These are phyloP conservation scores for Cystobasidium ongulense DNA, from an alignment of 768 basidiomycete species.

Conservation along the genomic window DNA sequence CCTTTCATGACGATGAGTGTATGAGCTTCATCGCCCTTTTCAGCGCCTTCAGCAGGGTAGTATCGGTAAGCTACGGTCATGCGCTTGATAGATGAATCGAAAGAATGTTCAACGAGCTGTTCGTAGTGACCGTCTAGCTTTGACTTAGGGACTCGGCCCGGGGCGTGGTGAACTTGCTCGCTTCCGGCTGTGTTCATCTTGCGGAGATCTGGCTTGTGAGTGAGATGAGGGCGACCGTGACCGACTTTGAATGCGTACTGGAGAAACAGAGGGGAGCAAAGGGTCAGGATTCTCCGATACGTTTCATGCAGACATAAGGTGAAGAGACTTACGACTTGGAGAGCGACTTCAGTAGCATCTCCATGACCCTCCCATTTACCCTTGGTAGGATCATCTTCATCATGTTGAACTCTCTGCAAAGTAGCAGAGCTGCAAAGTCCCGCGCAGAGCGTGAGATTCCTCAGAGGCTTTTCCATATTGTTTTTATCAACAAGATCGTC, in stretches of 20 bases:
- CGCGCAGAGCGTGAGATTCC: constrained; percentile 45
- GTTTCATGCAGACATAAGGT: no score
- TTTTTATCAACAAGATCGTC: constrained; percentile 42
- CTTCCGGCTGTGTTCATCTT: constrained; percentile 15
- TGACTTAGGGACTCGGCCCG: constrained; percentile 18
- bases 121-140: constrained; percentile 43
- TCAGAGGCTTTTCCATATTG: constrained; percentile 42
- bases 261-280: no score
- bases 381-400: constrained; percentile 39
- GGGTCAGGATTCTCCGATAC: no score
- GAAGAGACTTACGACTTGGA: constrained; percentile 45
- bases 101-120: constrained; percentile 48
- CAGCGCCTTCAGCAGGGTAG: constrained; percentile 31
- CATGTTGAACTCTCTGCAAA: constrained; percentile 40
- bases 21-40: constrained; percentile 10
- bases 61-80: constrained; percentile 44
- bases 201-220: constrained; percentile 37
- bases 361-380: constrained; percentile 48
- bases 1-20: constrained; percentile 42
- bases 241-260: constrained; percentile 46
- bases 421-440: constrained; percentile 49
- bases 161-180: neutral
- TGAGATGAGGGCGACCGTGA: constrained; percentile 46
- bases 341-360: constrained; percentile 49
- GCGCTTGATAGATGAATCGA: constrained; percentile 50